Conservation (phyloP, 371 early-diverging fungal genomes). For the Basidiobolus meristosporus region DNA sequence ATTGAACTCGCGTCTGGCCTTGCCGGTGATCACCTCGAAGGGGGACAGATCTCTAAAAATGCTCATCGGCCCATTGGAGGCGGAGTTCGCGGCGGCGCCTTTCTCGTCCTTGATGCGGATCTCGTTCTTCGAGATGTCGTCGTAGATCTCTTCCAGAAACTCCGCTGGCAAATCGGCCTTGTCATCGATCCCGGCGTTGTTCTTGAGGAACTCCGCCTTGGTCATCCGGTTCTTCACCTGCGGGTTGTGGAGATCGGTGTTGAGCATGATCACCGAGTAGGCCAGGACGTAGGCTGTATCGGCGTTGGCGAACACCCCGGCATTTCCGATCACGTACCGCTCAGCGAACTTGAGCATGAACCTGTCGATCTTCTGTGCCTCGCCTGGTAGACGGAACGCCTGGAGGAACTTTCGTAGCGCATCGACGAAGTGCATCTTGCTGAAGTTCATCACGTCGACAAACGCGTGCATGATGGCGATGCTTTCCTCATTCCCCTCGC, state of each 20-base stretch:
- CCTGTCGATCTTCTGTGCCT: constrained; percentile 94
- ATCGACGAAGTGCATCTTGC: constrained; percentile 51
- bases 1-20: constrained; percentile 20
- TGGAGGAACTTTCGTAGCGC: constrained; percentile 81
- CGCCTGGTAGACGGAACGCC: constrained; percentile 91
- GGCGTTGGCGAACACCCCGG: constrained; percentile 49
- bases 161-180: constrained; percentile 53
- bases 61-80: background rate
- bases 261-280: constrained; percentile 88
- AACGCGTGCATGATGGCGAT: constrained; percentile 88
- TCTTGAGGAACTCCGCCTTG: constrained; percentile 48
- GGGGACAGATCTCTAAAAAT: background rate
- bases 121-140: constrained; percentile 68
- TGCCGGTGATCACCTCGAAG: background rate
- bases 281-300: constrained; percentile 84
- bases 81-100: no score
- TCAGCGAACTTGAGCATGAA: constrained; percentile 95
- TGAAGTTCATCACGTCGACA: constrained; percentile 79
- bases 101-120: constrained; percentile 83
- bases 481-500: constrained; percentile 70
- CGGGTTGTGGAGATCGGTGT: constrained; percentile 88
- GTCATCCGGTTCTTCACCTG: constrained; percentile 68
- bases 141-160: constrained; percentile 47
- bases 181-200: constrained; percentile 79
- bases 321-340: constrained; percentile 68